phyloP scores from a whole-genome alignment of 1,284 basidiomycete species.

The Ceratobasidium sp. region DNA sequence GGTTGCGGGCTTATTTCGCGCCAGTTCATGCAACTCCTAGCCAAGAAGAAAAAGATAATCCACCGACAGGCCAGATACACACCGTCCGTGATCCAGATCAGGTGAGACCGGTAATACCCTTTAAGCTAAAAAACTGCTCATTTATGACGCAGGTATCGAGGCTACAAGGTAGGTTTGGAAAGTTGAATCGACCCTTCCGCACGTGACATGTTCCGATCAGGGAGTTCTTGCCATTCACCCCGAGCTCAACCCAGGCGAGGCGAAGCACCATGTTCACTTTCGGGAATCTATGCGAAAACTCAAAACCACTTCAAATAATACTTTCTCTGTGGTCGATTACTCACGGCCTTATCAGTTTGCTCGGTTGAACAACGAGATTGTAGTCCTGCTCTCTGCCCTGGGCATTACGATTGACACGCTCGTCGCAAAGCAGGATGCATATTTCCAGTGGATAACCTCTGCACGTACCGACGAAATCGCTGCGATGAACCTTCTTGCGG shows the following conservation, averaged over 20 bases:
- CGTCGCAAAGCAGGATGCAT: constrained; percentile 67
- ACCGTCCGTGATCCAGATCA: constrained; percentile 71
- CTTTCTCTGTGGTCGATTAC: constrained; percentile 73
- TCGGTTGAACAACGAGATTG: constrained; percentile 74
- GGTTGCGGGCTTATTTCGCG: constrained; percentile 70
- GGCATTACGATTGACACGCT: constrained; percentile 68
- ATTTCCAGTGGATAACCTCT: constrained; percentile 67
- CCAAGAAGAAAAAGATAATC: constrained; percentile 66
- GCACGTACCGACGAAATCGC: constrained; percentile 62
- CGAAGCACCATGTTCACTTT: constrained; percentile 66
- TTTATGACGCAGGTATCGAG: constrained; percentile 62
- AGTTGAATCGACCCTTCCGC: not conserved
- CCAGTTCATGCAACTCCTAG: constrained; percentile 65
- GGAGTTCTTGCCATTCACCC: constrained; percentile 75
- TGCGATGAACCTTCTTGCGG: constrained; percentile 70
- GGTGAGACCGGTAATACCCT: constrained; percentile 57
- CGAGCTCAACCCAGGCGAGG: constrained; percentile 59
- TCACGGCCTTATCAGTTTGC: constrained; percentile 73
- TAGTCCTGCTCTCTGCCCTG: constrained; percentile 71
- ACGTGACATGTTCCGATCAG: constrained; percentile 52
- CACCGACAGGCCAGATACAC: constrained; percentile 69
- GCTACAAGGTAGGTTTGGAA: constrained; percentile 59
- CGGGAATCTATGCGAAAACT: constrained; percentile 77
- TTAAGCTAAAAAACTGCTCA: not conserved
- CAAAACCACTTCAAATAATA: constrained; percentile 64